A percentile compares a stretch with the other conserved stretches of the same genome.
These are phyloP conservation scores for Apiospora phragmitis DNA, from an alignment of 2,329 filamentous ascomycete genomes.

Conservation along the genomic window DNA sequence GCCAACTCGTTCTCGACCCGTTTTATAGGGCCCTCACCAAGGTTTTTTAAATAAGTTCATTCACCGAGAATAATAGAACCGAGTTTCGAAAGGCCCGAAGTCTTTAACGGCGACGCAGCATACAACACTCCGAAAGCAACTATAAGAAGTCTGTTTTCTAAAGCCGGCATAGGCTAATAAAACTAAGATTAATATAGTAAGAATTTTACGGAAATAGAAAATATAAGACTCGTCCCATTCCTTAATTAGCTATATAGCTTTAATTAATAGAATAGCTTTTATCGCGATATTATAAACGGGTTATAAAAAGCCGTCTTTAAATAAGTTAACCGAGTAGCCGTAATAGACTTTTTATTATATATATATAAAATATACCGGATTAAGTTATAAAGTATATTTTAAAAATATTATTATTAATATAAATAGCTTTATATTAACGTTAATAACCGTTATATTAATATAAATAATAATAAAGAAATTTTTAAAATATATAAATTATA, in stretches of 20 bases:
- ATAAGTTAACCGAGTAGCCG: too few relatives aligned
- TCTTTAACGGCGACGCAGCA: conserved; percentile 13
- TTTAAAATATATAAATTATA: conserved; percentile 12
- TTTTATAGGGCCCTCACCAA: not conserved
- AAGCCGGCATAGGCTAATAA: conserved; percentile 19
- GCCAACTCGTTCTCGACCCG: not conserved
- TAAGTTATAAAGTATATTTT: conserved; percentile 14
- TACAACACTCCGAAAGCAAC: conserved; percentile 20
- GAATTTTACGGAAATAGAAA: conserved; percentile 22
- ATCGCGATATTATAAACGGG: not conserved
- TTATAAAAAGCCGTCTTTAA: too few relatives aligned
- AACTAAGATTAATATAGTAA: conserved; percentile 24
- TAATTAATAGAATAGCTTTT: conserved; percentile 15
- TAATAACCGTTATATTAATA: conserved; percentile 15
- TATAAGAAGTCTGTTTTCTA: conserved; percentile 20
- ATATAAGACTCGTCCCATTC: conserved; percentile 8
- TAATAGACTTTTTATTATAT: too few relatives aligned
- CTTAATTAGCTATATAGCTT: not conserved
- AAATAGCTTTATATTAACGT: conserved; percentile 17
- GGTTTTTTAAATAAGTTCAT: not conserved
- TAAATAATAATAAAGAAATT: conserved; percentile 18
- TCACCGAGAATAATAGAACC: not conserved
- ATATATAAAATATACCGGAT: conserved; percentile 14
- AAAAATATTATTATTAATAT: conserved; percentile 18
- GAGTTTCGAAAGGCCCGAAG: not conserved